Percentiles rank a stretch among this genome's conserved stretches.
phyloP scores from a whole-genome alignment of 2,329 filamentous ascomycete genomes.

The Trichoderma guizhouense region DNA sequence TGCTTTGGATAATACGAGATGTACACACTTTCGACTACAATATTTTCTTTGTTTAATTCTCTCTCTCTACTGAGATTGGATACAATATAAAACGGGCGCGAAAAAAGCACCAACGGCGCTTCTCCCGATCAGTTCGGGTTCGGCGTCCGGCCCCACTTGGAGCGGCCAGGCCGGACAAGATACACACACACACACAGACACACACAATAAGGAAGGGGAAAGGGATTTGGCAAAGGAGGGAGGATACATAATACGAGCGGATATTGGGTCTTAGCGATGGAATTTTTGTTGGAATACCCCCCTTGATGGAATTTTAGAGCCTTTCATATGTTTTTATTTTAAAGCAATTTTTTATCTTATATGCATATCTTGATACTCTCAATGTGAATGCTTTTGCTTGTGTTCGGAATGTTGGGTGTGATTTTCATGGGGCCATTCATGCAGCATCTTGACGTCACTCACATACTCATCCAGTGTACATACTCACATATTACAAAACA shows the following conservation, averaged over 20 bases:
- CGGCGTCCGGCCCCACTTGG: slow-evolving; percentile 11
- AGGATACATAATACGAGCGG: background rate
- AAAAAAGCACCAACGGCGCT: background rate
- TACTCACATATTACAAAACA: background rate
- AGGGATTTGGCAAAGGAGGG: background rate
- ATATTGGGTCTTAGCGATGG: background rate
- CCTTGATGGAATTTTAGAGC: background rate
- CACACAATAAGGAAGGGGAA: background rate
- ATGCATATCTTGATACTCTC: background rate
- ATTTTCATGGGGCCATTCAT: background rate
- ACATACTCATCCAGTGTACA: background rate
- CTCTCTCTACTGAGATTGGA: background rate
- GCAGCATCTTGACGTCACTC: slow-evolving; percentile 9
- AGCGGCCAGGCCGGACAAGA: background rate
- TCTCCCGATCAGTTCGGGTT: background rate
- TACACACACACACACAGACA: background rate
- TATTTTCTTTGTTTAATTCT: background rate
- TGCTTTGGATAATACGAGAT: background rate
- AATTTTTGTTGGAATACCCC: slow-evolving; percentile 2
- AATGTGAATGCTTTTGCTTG: background rate
- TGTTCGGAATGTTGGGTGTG: background rate
- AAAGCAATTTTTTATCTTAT: no score
- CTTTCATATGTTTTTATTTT: background rate
- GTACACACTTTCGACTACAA: background rate
- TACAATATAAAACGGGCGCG: background rate